These are phyloP conservation scores for Grosmannia serpens DNA, from an alignment of 2,329 filamentous ascomycete species.

Conservation along the genomic window DNA sequence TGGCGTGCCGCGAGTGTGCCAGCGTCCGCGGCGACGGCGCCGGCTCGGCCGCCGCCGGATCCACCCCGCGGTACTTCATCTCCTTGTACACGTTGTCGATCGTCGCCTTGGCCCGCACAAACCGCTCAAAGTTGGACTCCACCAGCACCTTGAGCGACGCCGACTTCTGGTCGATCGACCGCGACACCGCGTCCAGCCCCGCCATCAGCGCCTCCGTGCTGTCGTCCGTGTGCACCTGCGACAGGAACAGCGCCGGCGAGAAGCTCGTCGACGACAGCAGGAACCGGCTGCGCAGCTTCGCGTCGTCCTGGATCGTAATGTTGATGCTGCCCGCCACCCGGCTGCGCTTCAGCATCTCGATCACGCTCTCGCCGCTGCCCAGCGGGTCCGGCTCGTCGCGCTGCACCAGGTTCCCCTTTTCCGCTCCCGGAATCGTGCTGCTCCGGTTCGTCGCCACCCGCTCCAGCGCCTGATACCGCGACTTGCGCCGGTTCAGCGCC, in stretches of 20 bases:
- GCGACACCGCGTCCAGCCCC: slow-evolving; percentile 75
- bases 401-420: slow-evolving; percentile 56
- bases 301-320: slow-evolving; percentile 61
- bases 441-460: slow-evolving; percentile 57
- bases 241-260: slow-evolving; percentile 82
- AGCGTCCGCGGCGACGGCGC: slow-evolving; percentile 24
- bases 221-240: slow-evolving; percentile 77
- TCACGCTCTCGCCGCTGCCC: slow-evolving; percentile 78
- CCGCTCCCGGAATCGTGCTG: slow-evolving; percentile 56
- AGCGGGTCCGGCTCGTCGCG: slow-evolving; percentile 89
- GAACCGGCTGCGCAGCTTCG: slow-evolving; percentile 75
- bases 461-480: slow-evolving; percentile 76
- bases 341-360: slow-evolving; percentile 63
- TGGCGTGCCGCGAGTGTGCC: slow-evolving; percentile 54
- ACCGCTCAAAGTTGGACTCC: slow-evolving; percentile 96
- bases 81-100: slow-evolving; percentile 98
- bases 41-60: slow-evolving; percentile 26
- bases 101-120: slow-evolving; percentile 92
- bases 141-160: slow-evolving; percentile 92
- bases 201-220: slow-evolving; percentile 70
- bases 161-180: slow-evolving; percentile 94
- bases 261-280: slow-evolving; percentile 93
- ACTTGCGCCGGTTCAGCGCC: slow-evolving; percentile 51
- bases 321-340: slow-evolving; percentile 45
- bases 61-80: slow-evolving; percentile 67